Evolutionary conservation across 306 rosid genomes (phyloP).

Genomic region (Inga leiocalycina): DNA sequence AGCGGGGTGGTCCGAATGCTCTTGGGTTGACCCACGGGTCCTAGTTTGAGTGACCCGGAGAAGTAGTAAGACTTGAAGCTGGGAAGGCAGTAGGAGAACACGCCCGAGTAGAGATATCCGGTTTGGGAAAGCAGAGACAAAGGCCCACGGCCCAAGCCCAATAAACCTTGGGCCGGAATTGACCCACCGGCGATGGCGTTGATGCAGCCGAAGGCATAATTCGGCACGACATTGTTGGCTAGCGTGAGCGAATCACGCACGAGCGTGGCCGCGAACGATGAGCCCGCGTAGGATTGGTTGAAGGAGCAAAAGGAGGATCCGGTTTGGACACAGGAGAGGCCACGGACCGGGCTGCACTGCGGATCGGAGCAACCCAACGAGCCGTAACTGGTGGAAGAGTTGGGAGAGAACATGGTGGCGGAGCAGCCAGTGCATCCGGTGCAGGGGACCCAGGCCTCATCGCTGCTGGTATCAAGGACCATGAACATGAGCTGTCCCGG

Average conservation of each 20-base stretch:
- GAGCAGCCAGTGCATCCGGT: conserved; percentile 78
- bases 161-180: conserved; percentile 75
- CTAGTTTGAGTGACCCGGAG: conserved; percentile 87
- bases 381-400: conserved; percentile 52
- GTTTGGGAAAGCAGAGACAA: conserved; percentile 71
- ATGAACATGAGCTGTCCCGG: conserved; percentile 77
- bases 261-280: conserved; percentile 71
- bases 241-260: conserved; percentile 60
- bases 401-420: conserved; percentile 53
- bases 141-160: conserved; percentile 93
- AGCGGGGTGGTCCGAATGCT: conserved; percentile 80
- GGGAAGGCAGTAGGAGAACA: conserved; percentile 86
- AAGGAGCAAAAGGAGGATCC: conserved; percentile 55
- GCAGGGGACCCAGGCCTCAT: conserved; percentile 80
- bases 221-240: conserved; percentile 44
- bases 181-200: conserved; percentile 54
- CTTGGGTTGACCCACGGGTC: conserved; percentile 80
- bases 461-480: conserved; percentile 88
- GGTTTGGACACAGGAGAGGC: conserved; percentile 58
- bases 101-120: conserved; percentile 63
- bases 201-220: conserved; percentile 73
- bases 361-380: conserved; percentile 64
- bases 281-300: conserved; percentile 83
- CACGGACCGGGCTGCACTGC: conserved; percentile 61
- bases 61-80: conserved; percentile 88